Conservation (phyloP, 768 basidiomycete species). For the Heimioporus sp. region DNA sequence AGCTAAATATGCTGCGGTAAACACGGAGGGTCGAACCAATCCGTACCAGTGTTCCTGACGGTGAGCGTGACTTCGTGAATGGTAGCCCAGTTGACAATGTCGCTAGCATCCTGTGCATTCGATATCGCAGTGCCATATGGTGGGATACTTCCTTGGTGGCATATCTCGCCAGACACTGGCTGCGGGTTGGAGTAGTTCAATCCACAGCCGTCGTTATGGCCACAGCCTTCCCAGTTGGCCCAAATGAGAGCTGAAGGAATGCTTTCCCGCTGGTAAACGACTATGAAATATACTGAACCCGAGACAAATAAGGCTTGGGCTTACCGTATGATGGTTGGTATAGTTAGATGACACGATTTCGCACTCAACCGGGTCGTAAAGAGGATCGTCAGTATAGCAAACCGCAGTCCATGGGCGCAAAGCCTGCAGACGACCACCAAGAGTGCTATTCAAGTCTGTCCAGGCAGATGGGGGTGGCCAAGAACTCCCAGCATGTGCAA, state of each 20-base stretch:
- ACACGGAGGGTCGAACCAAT: not conserved
- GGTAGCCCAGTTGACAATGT: conserved; percentile 15
- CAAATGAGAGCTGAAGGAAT: conserved; percentile 15
- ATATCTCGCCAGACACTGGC: conserved; percentile 4
- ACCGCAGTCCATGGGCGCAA: conserved; percentile 17
- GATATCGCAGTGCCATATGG: conserved; percentile 14
- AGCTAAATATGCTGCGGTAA: not conserved
- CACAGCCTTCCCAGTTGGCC: conserved; percentile 20
- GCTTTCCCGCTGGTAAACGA: conserved; percentile 9
- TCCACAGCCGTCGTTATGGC: conserved; percentile 11
- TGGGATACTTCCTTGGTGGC: conserved; percentile 15
- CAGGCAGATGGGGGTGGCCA: conserved; percentile 13
- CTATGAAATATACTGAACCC: not conserved
- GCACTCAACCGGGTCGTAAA: conserved; percentile 9
- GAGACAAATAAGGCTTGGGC: not conserved
- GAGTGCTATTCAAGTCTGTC: conserved; percentile 7
- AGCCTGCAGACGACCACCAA: conserved; percentile 8
- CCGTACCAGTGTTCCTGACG: conserved; percentile 18
- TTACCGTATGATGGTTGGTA: conserved; percentile 6
- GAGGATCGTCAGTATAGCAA: no score
- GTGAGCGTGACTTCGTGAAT: conserved; percentile 12
- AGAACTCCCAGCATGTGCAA: not conserved
- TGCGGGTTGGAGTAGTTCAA: conserved; percentile 20
- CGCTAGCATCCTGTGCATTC: conserved; percentile 16
- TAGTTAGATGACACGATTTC: conserved; percentile 10